Base-by-base conservation (phyloP, 176 grass and related monocot species). In the Oryza brachyantha region DNA sequence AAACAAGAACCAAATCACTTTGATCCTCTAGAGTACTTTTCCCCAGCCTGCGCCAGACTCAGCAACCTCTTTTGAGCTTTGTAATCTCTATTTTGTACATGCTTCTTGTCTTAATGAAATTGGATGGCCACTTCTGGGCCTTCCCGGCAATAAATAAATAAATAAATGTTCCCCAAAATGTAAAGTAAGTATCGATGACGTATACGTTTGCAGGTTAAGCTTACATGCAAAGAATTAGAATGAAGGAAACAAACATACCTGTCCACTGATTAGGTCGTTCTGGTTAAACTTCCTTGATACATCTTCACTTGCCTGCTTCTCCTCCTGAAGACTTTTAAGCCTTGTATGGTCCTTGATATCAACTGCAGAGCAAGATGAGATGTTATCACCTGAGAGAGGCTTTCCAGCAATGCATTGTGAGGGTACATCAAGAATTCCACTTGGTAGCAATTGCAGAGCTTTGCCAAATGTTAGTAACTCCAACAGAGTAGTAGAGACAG, bases 251-350 rank as follows among this genome's bases (percentile, higher is more conserved):
- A 52, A 3, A 64, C 74, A 40, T 10, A 79, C 83, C 54, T 79
- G 19, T 32, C 10, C 57, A 79, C 13, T 10, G 3, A 55, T 29
- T 54, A 72, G 10, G 17, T 64, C 0, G 29, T 78, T 37, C 10
- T 52, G 55, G 10, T 40, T 54, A 38, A 45, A 21, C 64, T 48
- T 55, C 39, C n/a, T 39, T 21, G 29, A 64, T 69, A 21, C 50
- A 48, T 7, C 10, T 0, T 71, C 29, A 62, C 11, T 71, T 25
- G 13, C 32, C 52, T 64, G 74, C 41, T 75, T 66, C 24, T 75
- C 61, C 22, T 83, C 25, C 40, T 85, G 41, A 72, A 84, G 39
- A 24, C 66, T 40, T 78, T 78, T 41, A 29, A 85, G 75, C 12
- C 13, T 40, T 55, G 22, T 85, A 2, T 19, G 78, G 67, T 85